Percentiles rank a stretch among this genome's conserved stretches.
Conservation (phyloP, 306 rosid genomes). For the Prunus fruticosa region DNA sequence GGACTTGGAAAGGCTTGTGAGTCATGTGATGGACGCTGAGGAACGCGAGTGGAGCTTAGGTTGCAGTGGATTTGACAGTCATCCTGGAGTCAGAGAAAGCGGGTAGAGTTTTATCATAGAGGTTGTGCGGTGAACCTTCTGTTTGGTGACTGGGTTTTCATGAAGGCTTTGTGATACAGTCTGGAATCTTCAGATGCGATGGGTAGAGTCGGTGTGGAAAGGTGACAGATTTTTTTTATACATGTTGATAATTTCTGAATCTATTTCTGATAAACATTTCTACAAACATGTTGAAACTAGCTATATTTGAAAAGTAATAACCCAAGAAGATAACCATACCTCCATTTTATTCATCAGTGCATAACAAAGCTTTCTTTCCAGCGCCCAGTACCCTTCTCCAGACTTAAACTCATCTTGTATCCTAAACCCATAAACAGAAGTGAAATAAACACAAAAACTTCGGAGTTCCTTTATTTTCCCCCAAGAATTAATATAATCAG, state of each 20-base stretch:
- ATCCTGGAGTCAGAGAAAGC: background rate
- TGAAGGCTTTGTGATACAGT: background rate
- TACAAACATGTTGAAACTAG: background rate
- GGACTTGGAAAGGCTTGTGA: background rate
- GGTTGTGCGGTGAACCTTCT: background rate
- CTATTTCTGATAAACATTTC: background rate
- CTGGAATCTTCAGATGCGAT: background rate
- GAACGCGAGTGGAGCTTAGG: background rate
- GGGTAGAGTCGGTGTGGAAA: background rate
- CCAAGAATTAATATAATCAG: conserved; percentile 1
- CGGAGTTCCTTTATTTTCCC: background rate
- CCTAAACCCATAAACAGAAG: conserved; percentile 43
- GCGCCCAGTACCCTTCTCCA: conserved; percentile 87
- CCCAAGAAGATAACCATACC: conserved; percentile 34
- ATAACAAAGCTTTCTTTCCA: conserved; percentile 85
- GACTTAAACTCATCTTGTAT: conserved; percentile 61
- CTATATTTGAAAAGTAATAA: background rate
- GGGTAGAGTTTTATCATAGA: background rate
- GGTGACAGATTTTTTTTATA: background rate
- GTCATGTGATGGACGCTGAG: background rate
- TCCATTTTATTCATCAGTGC: conserved; percentile 46
- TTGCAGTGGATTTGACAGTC: background rate
- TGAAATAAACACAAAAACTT: conserved; percentile 8
- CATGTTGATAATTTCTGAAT: background rate
- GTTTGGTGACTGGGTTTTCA: background rate